A percentile compares a stretch with the other conserved stretches of the same genome.
These are phyloP conservation scores for Nitzschia palea DNA, from an alignment of 108 stramenopile genomes.

Conservation along the genomic window DNA sequence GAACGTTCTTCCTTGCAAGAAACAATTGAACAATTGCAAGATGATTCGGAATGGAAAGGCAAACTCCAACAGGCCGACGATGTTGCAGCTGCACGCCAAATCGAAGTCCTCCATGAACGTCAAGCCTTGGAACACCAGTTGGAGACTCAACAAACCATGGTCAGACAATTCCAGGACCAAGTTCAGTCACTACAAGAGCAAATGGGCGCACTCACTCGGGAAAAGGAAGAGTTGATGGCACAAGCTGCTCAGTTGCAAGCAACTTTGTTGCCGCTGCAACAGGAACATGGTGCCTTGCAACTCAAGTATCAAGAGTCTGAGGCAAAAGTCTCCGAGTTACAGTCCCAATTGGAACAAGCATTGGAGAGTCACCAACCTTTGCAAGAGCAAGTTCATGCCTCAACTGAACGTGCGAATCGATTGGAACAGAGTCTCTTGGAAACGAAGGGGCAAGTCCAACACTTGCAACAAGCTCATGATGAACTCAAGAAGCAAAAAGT, in stretches of 20 bases:
- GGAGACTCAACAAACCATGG: not conserved
- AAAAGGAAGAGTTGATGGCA: not conserved
- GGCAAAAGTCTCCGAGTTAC: not conserved
- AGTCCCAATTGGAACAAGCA: not conserved
- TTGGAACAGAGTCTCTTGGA: not conserved
- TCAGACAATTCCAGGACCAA: not conserved
- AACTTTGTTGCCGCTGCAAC: not conserved
- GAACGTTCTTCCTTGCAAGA: not conserved
- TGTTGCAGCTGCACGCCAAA: not conserved
- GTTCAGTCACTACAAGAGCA: not conserved
- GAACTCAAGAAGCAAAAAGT: not conserved
- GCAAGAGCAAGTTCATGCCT: not conserved
- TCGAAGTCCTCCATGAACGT: not conserved
- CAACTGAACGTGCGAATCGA: not conserved
- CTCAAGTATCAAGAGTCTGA: not conserved
- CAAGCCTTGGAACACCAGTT: not conserved
- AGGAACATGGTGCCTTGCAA: not conserved
- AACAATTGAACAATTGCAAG: constrained; percentile 7
- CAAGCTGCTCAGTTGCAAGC: not conserved
- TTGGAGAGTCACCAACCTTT: not conserved
- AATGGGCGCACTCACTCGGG: not conserved
- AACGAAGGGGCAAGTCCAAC: not conserved
- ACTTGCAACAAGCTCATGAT: not conserved
- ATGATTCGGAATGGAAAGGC: not conserved
- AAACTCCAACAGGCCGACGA: not conserved